Evolutionary conservation across 176 grass and related monocot species (phyloP).

Genomic region (Pharus latifolius): DNA sequence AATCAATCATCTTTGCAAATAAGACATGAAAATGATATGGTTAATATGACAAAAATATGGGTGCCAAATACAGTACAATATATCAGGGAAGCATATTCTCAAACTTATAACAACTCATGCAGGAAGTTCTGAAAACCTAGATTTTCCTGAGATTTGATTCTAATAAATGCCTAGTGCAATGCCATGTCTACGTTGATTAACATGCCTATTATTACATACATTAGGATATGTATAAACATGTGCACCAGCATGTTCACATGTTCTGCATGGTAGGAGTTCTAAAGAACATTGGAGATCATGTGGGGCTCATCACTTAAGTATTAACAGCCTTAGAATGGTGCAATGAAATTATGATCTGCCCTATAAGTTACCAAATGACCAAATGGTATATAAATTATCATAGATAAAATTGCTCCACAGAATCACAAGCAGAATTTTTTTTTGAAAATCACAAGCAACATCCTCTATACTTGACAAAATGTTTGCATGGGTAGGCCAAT

Average conservation of each 20-base stretch:
- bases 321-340: neutral
- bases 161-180: neutral
- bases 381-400: neutral
- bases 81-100: neutral
- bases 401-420: neutral
- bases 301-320: neutral
- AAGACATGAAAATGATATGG: neutral
- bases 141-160: neutral
- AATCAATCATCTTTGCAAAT: neutral
- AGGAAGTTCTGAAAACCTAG: neutral
- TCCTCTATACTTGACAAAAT: neutral
- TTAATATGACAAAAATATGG: neutral
- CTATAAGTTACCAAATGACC: neutral
- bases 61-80: neutral
- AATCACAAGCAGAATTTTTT: neutral
- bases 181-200: neutral
- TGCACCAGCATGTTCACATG: neutral
- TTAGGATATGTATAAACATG: neutral
- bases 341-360: neutral
- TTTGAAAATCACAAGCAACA: neutral
- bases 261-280: neutral
- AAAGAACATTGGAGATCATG: neutral
- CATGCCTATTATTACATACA: neutral
- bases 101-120: neutral
- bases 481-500: neutral